These are phyloP conservation scores for Hydrangea macrophylla DNA, from an alignment of 148 eudicot genomes.

Conservation along the genomic window DNA sequence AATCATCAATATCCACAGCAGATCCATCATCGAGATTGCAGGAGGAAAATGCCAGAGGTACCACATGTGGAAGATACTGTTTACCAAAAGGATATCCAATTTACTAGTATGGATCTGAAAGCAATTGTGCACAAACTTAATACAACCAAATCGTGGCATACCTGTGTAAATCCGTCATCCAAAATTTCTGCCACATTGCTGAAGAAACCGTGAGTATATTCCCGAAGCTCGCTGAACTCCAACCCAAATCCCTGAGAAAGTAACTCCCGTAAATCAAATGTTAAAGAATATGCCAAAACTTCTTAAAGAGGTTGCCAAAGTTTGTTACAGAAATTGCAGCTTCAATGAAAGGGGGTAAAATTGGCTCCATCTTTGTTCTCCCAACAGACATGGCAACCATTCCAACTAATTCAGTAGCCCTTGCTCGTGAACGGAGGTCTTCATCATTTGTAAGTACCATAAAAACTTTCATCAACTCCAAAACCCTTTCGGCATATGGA, in stretches of 20 bases:
- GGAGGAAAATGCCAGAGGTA: constrained; percentile 80
- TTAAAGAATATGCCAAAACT: not conserved
- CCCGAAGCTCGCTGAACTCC: constrained; percentile 95
- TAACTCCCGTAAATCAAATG: constrained; percentile 12
- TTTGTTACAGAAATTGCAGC: constrained; percentile 82
- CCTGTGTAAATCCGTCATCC: constrained; percentile 88
- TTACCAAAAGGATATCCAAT: constrained; percentile 14
- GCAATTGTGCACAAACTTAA: constrained; percentile 6
- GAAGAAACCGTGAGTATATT: constrained; percentile 96
- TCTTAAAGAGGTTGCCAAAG: not conserved
- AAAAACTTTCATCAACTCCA: constrained; percentile 84
- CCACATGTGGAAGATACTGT: constrained; percentile 97
- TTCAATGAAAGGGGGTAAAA: constrained; percentile 89
- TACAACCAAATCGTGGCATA: constrained; percentile 15
- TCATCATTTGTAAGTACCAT: constrained; percentile 90
- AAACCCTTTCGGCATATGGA: constrained; percentile 92
- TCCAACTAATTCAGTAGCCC: constrained; percentile 97
- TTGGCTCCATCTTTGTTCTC: constrained; percentile 81
- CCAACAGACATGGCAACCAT: constrained; percentile 96
- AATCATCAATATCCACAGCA: constrained; percentile 85
- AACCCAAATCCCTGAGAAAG: constrained; percentile 68
- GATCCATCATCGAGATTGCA: constrained; percentile 99
- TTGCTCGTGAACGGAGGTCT: constrained; percentile 83
- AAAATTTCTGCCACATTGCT: constrained; percentile 93
- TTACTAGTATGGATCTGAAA: not conserved